Evolutionary conservation across 345 rosid species (phyloP), one percentile per base, ranked within the genome.

Genomic region (Luvunga scandens): DNA sequence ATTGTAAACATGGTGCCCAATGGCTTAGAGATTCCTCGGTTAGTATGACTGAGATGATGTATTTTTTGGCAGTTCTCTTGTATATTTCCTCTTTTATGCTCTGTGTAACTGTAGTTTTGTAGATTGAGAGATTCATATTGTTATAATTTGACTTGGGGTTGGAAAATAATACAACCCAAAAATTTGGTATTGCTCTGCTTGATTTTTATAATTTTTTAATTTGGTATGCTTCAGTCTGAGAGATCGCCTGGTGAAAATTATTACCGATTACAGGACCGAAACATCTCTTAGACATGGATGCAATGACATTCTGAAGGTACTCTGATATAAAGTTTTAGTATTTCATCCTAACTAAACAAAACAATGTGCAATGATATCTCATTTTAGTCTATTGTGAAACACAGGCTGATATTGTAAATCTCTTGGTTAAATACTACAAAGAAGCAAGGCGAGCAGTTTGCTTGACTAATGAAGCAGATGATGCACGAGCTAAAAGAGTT

Each of bases 1-100:
- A 97, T 97, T 67, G 99, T 97, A 82, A 97, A 94, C 81, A 90
- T 90, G 94, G 95, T 97, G 80, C 99, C 98, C 66, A 93, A 92
- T 85, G 99, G 99, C 73, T 82, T 97, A 90, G 97, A 97, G 84
- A 97, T 97, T 84, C 99, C 98, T 79, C 92, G 95, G 98, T 97
- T 79, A 90, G 98, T 88, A 39, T 68, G 73, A 75, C 45, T 4
- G 62, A 68, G 19, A 60, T 80, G 27, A 30, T 69, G 24, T 38
- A 16, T 24, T 19, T 16, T 31, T 42, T 39, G 19, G 28, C 42
- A 14, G 34, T 50, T 9, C 22, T 60, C 18, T 62, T 45, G 45
- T 5, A 42, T 42, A 55, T 55, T 45, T 27, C 59, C 18, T 77
- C 66, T 73, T 65, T 19, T 72, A 36, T 36, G 21, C 25, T 3